These are phyloP conservation scores for Picea abies DNA, from an alignment of 83 land plant species.

Conservation along the genomic window DNA sequence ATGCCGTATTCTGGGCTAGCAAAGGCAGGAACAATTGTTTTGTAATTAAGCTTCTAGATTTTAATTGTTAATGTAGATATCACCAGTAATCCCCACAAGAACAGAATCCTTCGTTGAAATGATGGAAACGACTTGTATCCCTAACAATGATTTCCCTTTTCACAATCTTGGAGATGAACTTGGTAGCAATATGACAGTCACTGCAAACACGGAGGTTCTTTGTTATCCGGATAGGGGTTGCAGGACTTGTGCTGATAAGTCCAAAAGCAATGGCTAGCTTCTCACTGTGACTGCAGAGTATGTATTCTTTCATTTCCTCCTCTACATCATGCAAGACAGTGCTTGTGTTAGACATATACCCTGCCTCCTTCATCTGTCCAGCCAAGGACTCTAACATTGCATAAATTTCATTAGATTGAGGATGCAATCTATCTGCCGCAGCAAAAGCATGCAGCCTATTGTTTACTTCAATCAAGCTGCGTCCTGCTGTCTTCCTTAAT, in stretches of 20 bases:
- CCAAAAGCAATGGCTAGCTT: conserved; percentile 13
- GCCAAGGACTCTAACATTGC: conserved; percentile 15
- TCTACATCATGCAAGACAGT: background rate
- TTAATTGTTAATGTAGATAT: background rate
- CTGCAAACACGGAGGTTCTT: background rate
- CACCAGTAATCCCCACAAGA: conserved; percentile 7
- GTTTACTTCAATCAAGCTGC: conserved; percentile 43
- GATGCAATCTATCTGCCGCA: background rate
- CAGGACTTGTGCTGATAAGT: conserved; percentile 1
- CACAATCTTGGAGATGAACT: conserved; percentile 5
- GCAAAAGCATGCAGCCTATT: background rate
- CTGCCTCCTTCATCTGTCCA: conserved; percentile 22
- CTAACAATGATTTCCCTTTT: background rate
- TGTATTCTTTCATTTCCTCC: background rate
- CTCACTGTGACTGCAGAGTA: no score
- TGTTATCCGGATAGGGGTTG: conserved; percentile 16
- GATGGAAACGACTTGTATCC: background rate
- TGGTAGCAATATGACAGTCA: conserved; percentile 4
- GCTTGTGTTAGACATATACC: conserved; percentile 24
- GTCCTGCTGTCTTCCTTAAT: conserved; percentile 42
- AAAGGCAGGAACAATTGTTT: no score
- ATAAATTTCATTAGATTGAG: conserved; percentile 5
- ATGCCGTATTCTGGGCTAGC: no score
- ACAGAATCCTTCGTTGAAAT: background rate
- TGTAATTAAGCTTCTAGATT: background rate